Evolutionary conservation across 805 yeast species (phyloP).

Genomic region (Kazachstania viticola): DNA sequence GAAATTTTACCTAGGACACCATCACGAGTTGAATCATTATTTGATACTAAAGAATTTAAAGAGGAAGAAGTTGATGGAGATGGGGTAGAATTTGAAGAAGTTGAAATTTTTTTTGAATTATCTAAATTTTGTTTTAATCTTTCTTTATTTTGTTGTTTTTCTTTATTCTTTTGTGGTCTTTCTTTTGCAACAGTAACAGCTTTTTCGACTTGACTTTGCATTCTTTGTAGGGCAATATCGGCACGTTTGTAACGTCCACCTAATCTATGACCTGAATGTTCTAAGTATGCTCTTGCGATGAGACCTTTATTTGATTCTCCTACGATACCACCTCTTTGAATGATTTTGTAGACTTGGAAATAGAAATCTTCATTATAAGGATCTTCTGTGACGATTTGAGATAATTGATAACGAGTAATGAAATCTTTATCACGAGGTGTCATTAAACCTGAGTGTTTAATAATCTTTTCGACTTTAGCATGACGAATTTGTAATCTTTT

Average conservation of each 20-base stretch:
- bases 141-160: constrained; percentile 12
- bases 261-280: constrained; percentile 80
- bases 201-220: constrained; percentile 95
- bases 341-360: constrained; percentile 78
- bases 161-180: constrained; percentile 54
- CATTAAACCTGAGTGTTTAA: constrained; percentile 87
- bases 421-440: constrained; percentile 94
- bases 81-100: not conserved
- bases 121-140: too few relatives aligned
- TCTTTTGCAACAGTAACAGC: constrained; percentile 94
- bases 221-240: constrained; percentile 85
- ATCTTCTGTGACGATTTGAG: constrained; percentile 93
- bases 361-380: constrained; percentile 96
- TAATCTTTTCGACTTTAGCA: constrained; percentile 61
- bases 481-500: constrained; percentile 56
- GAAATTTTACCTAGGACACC: constrained; percentile 88
- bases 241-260: constrained; percentile 80
- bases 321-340: constrained; percentile 37
- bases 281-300: constrained; percentile 87
- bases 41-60: not conserved
- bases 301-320: constrained; percentile 48
- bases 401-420: constrained; percentile 85
- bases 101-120: too few relatives aligned
- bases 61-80: not conserved
- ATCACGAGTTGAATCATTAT: constrained; percentile 46